These are phyloP conservation scores for Monosporascus sp. DNA, from an alignment of 2,329 filamentous ascomycete genomes.

Conservation along the genomic window DNA sequence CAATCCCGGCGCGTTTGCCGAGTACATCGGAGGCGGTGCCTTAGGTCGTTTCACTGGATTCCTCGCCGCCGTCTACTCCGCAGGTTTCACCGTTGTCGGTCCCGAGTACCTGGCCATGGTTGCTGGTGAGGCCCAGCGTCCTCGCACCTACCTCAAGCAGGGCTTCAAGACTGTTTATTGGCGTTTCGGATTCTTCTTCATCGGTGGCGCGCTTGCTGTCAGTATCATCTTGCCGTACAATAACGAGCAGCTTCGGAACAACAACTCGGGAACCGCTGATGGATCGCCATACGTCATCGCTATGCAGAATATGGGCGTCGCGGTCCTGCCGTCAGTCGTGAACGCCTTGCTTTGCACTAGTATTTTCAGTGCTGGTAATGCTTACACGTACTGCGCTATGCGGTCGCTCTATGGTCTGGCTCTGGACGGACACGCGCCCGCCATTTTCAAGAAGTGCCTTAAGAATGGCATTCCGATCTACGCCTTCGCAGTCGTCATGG, in stretches of 20 bases:
- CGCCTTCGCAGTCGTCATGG: conserved; percentile 51
- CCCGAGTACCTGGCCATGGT: conserved; percentile 54
- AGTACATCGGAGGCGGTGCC: conserved; percentile 51
- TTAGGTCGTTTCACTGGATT: conserved; percentile 63
- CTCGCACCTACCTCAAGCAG: conserved; percentile 52
- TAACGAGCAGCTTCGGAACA: conserved; percentile 48
- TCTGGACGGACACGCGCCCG: conserved; percentile 49
- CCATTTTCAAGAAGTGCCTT: conserved; percentile 47
- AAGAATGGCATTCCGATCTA: conserved; percentile 58
- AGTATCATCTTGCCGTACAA: conserved; percentile 59
- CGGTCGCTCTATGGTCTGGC: conserved; percentile 56
- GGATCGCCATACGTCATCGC: conserved; percentile 51
- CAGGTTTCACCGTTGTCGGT: conserved; percentile 54
- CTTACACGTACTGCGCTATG: conserved; percentile 56
- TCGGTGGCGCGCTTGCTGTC: conserved; percentile 57
- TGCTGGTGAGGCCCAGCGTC: conserved; percentile 49
- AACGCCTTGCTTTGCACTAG: conserved; percentile 57
- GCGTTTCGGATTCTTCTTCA: conserved; percentile 60
- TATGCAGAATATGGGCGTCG: conserved; percentile 52
- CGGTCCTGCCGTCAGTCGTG: conserved; percentile 51
- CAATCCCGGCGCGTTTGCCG: conserved; percentile 55
- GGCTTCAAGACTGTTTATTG: conserved; percentile 64
- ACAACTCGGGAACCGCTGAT: conserved; percentile 43
- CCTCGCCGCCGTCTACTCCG: conserved; percentile 51
- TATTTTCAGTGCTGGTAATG: conserved; percentile 57